Percentiles rank a stretch among this genome's conserved stretches.
Conservation (phyloP, 148 eudicot genomes). For the Chenopodium album region DNA sequence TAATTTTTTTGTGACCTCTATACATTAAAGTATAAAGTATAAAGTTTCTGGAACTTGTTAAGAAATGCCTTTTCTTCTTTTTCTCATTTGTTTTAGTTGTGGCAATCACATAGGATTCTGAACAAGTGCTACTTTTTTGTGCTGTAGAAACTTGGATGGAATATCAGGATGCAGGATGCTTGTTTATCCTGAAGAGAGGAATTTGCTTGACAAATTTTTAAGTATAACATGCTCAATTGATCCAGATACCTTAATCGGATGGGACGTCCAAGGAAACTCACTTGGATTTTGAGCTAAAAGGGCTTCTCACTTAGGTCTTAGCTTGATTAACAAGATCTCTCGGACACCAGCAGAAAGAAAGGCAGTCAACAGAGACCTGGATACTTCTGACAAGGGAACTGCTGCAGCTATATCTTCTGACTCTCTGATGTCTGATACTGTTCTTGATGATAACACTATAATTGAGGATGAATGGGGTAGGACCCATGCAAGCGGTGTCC, state of each 20-base stretch:
- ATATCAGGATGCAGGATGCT: slow-evolving; percentile 49
- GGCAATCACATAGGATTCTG: background rate
- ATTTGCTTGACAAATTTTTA: slow-evolving; percentile 56
- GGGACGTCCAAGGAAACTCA: slow-evolving; percentile 93
- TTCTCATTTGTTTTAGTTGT: background rate
- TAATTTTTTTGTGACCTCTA: no score
- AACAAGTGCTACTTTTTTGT: background rate
- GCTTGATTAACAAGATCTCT: slow-evolving; percentile 72
- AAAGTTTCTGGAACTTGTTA: background rate
- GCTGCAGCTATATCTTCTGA: slow-evolving; percentile 41
- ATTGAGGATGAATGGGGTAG: slow-evolving; percentile 99
- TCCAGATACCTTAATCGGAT: slow-evolving; percentile 88
- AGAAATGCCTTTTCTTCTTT: background rate
- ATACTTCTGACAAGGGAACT: slow-evolving; percentile 38
- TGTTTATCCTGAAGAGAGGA: slow-evolving; percentile 56
- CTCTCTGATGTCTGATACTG: slow-evolving; percentile 47
- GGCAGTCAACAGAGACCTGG: slow-evolving; percentile 35
- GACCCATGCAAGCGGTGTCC: slow-evolving; percentile 94
- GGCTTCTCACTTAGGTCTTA: slow-evolving; percentile 66
- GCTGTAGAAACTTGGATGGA: slow-evolving; percentile 59
- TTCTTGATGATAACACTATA: slow-evolving; percentile 44
- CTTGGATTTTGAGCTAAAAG: slow-evolving; percentile 94
- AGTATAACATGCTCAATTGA: slow-evolving; percentile 45
- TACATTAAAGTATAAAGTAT: background rate
- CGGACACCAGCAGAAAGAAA: slow-evolving; percentile 60